A percentile compares a stretch with the other conserved stretches of the same genome.
Conservation (phyloP, 805 yeast species). For the Groenewaldozyma salmanticensis region DNA sequence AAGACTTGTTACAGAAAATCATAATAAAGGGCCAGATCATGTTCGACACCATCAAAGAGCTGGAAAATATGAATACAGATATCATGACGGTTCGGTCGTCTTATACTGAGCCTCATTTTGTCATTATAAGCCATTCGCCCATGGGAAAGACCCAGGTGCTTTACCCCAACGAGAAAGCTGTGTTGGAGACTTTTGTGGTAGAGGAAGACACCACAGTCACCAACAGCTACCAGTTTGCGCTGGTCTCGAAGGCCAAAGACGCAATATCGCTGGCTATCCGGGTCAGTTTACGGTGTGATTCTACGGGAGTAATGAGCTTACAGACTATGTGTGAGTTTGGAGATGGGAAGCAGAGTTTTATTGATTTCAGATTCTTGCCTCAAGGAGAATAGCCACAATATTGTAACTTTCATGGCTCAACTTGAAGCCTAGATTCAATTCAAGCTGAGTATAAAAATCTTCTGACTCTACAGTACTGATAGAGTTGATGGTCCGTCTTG, state of each 20-base stretch:
- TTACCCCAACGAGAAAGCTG: constrained; percentile 52
- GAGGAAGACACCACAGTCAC: constrained; percentile 19
- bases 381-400: constrained; percentile 6
- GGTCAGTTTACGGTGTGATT: constrained; percentile 47
- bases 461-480: too few species aligned
- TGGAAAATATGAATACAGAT: constrained; percentile 45
- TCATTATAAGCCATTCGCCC: constrained; percentile 61
- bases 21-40: constrained; percentile 44
- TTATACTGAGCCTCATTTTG: constrained; percentile 30
- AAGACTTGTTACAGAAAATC: constrained; percentile 39
- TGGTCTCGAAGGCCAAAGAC: constrained; percentile 39
- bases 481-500: too few species aligned
- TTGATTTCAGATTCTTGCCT: constrained; percentile 22
- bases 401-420: too few species aligned
- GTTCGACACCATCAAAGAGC: constrained; percentile 44
- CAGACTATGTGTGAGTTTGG: constrained; percentile 33
- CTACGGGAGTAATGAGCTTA: constrained; percentile 37
- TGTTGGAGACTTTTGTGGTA: constrained; percentile 48
- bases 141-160: constrained; percentile 60
- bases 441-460: too few species aligned
- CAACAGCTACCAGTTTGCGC: constrained; percentile 36
- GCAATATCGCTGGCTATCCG: constrained; percentile 43
- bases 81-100: constrained; percentile 33
- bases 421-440: too few species aligned
- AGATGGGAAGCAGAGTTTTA: constrained; percentile 21